Evolutionary conservation across 176 grass and related monocot species (phyloP).

Genomic region (sorghum (Sorghum bicolor)): Sorghum_bicolor_NCBIv3 NC_012872.2:2708501-2709000

Average conservation of each 20-base stretch:
- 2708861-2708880: not conserved
- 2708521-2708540: not conserved
- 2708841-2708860: not conserved
- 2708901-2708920: not conserved
- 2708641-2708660: not conserved
- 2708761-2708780: not conserved
- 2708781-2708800: not conserved
- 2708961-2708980: not conserved
- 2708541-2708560: not conserved
- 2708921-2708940: not conserved
- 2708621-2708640: not conserved
- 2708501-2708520: not conserved
- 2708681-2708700: not conserved
- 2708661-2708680: not conserved
- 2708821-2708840: not conserved
- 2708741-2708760: not conserved
- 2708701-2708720: not conserved
- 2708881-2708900: not conserved
- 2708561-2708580: not conserved
- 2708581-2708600: not conserved
- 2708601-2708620: not conserved
- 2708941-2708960: not conserved
- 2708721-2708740: not conserved
- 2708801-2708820: not conserved
- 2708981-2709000: constrained; percentile 37